Evolutionary conservation across 345 rosid species (phyloP).

Genomic region (Excoecaria agallocha): DNA sequence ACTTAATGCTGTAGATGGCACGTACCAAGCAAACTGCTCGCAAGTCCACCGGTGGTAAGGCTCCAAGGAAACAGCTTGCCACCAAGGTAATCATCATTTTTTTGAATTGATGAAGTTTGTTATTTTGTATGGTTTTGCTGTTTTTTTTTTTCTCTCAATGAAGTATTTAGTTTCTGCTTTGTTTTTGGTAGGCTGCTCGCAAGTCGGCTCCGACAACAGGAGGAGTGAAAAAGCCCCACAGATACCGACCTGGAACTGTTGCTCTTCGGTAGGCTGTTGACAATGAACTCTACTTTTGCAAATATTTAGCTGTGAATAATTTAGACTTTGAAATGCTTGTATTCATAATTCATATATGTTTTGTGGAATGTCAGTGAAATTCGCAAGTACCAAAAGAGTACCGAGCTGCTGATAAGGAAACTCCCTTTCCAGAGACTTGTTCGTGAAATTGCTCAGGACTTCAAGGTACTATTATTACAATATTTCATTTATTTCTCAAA

Average conservation of each 20-base stretch:
- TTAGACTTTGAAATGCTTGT: not conserved
- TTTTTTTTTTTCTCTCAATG: not conserved
- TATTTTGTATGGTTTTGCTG: not conserved
- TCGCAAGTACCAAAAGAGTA: constrained; percentile 27
- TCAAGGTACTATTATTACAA: constrained; percentile 3
- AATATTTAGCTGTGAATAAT: not conserved
- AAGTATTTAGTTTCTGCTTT: not conserved
- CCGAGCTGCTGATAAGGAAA: constrained; percentile 27
- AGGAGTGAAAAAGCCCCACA: constrained; percentile 28
- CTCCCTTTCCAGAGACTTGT: constrained; percentile 31
- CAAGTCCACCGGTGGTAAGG: constrained; percentile 31
- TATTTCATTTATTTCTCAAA: not conserved
- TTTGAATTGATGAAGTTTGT: not conserved
- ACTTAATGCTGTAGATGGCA: constrained; percentile 16
- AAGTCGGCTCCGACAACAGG: constrained; percentile 21
- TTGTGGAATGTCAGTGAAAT: constrained; percentile 17
- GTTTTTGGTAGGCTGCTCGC: constrained; percentile 16
- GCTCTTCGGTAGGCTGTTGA: constrained; percentile 24
- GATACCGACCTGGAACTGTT: constrained; percentile 28
- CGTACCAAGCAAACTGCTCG: constrained; percentile 37
- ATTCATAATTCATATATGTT: not conserved
- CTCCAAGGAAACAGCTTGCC: constrained; percentile 33
- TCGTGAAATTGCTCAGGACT: constrained; percentile 32
- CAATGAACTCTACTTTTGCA: not conserved
- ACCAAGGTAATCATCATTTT: constrained; percentile 9